These are phyloP conservation scores for Jatropha curcas DNA, from an alignment of 345 rosid genomes.

Conservation along the genomic window DNA sequence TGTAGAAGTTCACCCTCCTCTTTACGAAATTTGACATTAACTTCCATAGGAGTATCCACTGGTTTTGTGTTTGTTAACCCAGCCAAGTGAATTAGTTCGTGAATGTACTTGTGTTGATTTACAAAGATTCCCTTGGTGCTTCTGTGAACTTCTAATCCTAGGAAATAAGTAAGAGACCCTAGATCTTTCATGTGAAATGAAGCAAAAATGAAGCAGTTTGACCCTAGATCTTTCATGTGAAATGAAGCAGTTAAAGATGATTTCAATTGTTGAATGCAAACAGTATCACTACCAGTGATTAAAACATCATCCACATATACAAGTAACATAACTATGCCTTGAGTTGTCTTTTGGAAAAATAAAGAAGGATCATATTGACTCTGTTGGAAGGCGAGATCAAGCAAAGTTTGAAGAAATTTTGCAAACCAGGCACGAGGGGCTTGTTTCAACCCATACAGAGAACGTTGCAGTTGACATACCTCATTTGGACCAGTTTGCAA, in stretches of 20 bases:
- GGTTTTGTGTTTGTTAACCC: not conserved
- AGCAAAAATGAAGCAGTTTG: too few species aligned
- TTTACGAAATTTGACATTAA: not conserved
- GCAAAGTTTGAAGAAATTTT: not conserved
- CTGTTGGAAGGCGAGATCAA: not conserved
- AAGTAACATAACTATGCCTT: not conserved
- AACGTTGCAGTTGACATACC: too few species aligned
- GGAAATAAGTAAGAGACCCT: not conserved
- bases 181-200: too few species aligned
- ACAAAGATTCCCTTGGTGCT: not conserved
- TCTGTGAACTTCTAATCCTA: not conserved
- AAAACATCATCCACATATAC: slow-evolving; percentile 3
- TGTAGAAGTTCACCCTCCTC: not conserved
- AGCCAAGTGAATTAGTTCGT: not conserved
- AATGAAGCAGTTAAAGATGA: not conserved
- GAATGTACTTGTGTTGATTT: too few species aligned
- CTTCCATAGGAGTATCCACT: not conserved
- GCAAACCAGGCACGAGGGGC: not conserved
- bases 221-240: slow-evolving; percentile 10
- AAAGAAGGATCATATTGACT: slow-evolving; percentile 6
- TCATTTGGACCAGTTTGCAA: too few species aligned
- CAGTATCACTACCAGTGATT: not conserved
- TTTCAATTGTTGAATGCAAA: not conserved
- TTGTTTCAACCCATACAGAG: not conserved
- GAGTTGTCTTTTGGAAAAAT: not conserved